Base-by-base conservation (phyloP, 2,329 filamentous ascomycete genomes). In the Peltaster fructicola region DNA sequence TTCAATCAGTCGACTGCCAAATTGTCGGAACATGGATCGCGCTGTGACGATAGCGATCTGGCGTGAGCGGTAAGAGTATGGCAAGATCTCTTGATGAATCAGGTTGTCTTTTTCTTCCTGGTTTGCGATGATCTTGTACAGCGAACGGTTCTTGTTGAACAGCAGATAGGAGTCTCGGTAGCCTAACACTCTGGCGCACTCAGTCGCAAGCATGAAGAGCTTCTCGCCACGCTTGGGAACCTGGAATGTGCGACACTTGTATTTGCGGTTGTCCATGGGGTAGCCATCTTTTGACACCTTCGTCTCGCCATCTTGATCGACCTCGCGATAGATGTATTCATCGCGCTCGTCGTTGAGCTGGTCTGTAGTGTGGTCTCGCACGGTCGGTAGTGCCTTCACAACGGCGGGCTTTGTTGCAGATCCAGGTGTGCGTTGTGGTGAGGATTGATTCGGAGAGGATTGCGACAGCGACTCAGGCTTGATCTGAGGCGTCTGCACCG, bases 31-130 rank as follows among this genome's bases (percentile, higher is more conserved):
- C 88, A 98, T 98, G 40, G 85, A 95, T 36, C 81, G 73, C 15
- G 88, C 88, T 1, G 88, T 95, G 20, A 98, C 88, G 34, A 98
- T 93, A 25, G 88, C 88, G 39, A 98, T 98, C 53, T 98, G 88
- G 24, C 88, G 72, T n/a, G 88, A 98, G 21, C 88, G 72, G 50
- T 98, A 98, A 4, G 85, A 93, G 51, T 95, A 98, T 0, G 88
- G 88, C 11, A 98, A 59, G 30, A 95, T 90, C 44, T 95, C 88
- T 56, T 95, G 84, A 35, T 73, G 65, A 23, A 98, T 92, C 9
- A 98, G 62, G 44, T 95, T 82, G 50, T 98, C 88, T 61, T 98
- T 98, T 50, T 98, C 88, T 14, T 75, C 62, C 49, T 95, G 85
- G 33, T 77, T 90, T 29, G 85, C 85, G 42, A 98, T 98, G 45